A percentile compares a stretch with the other conserved stretches of the same genome.
Evolutionary conservation across 495 filamentous ascomycete genomes (phyloP).

Genomic region (Penicillium manginii): DNA sequence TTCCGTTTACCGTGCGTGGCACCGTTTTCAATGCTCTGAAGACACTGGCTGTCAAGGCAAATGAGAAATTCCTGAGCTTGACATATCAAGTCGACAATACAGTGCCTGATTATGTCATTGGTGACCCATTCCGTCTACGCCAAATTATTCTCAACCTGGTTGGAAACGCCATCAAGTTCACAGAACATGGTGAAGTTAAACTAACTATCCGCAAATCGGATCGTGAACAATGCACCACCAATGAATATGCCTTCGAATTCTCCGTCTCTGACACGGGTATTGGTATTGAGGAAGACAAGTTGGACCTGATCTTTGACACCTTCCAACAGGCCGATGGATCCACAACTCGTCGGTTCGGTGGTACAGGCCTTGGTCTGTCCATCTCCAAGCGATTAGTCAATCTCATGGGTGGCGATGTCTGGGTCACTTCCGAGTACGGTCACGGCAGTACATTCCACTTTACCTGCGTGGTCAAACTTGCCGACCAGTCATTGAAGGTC

Average conservation of each 20-base stretch:
- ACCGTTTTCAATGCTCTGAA: slow-evolving; percentile 98
- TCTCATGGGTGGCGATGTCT: slow-evolving; percentile 96
- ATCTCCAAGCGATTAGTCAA: slow-evolving; percentile 96
- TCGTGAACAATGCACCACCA: slow-evolving; percentile 65
- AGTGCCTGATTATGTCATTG: slow-evolving; percentile 94
- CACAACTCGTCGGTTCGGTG: slow-evolving; percentile 95
- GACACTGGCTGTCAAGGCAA: slow-evolving; percentile 94
- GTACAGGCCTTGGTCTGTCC: slow-evolving; percentile 92
- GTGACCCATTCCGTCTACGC: slow-evolving; percentile 93
- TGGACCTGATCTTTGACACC: slow-evolving; percentile 98
- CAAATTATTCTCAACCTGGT: slow-evolving; percentile 80
- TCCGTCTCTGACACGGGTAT: slow-evolving; percentile 97
- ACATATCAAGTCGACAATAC: slow-evolving; percentile 94
- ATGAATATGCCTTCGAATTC: slow-evolving; percentile 94
- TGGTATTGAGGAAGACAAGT: slow-evolving; percentile 93
- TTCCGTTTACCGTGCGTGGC: slow-evolving; percentile 92
- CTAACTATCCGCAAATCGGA: slow-evolving; percentile 80
- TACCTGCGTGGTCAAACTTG: slow-evolving; percentile 90
- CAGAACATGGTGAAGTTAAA: slow-evolving; percentile 95
- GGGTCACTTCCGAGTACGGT: slow-evolving; percentile 93
- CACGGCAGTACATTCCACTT: slow-evolving; percentile 96
- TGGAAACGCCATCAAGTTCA: slow-evolving; percentile 82
- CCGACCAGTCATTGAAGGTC: slow-evolving; percentile 76
- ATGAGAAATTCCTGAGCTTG: slow-evolving; percentile 91
- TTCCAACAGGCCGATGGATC: slow-evolving; percentile 99